These are phyloP conservation scores for Lecanosticta acicola DNA, from an alignment of 2,329 filamentous ascomycete species.

Conservation along the genomic window DNA sequence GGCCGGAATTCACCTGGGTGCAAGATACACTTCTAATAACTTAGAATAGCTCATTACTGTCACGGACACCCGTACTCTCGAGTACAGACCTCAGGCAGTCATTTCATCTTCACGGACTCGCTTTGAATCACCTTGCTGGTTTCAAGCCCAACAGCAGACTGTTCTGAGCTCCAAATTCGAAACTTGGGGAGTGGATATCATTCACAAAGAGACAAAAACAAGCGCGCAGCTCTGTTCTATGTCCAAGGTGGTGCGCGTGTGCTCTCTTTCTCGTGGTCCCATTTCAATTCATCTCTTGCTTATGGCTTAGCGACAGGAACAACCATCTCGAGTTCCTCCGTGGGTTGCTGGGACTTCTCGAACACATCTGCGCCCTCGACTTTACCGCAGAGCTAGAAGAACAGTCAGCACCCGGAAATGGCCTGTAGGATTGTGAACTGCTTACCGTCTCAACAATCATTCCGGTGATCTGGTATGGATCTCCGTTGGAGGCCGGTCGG, in stretches of 20 bases:
- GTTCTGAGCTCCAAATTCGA: slow-evolving; percentile 2
- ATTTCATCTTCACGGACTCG: not conserved
- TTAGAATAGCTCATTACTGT: slow-evolving; percentile 1
- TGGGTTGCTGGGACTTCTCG: slow-evolving; percentile 31
- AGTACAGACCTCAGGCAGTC: slow-evolving; percentile 6
- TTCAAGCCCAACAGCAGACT: slow-evolving; percentile 6
- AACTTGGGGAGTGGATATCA: slow-evolving; percentile 14
- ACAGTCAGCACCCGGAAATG: not conserved
- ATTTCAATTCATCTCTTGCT: not conserved
- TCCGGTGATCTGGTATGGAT: slow-evolving; percentile 79
- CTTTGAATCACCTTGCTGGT: slow-evolving; percentile 1
- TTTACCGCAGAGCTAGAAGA: slow-evolving; percentile 41
- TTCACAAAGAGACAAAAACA: slow-evolving; percentile 10
- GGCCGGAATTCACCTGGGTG: not conserved
- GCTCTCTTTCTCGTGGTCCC: slow-evolving; percentile 1
- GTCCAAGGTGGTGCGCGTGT: not conserved
- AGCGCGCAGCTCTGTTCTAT: slow-evolving; percentile 2
- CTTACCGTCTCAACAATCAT: slow-evolving; percentile 67
- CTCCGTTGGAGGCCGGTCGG: slow-evolving; percentile 69
- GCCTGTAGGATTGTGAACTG: not conserved
- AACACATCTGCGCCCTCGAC: slow-evolving; percentile 45
- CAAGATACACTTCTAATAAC: not conserved
- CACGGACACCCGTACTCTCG: not conserved
- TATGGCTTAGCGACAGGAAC: slow-evolving; percentile 32
- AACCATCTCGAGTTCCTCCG: slow-evolving; percentile 34